Evolutionary conservation across 441 rosid species (phyloP).

Genomic region (Adansonia rubrostipa): DNA sequence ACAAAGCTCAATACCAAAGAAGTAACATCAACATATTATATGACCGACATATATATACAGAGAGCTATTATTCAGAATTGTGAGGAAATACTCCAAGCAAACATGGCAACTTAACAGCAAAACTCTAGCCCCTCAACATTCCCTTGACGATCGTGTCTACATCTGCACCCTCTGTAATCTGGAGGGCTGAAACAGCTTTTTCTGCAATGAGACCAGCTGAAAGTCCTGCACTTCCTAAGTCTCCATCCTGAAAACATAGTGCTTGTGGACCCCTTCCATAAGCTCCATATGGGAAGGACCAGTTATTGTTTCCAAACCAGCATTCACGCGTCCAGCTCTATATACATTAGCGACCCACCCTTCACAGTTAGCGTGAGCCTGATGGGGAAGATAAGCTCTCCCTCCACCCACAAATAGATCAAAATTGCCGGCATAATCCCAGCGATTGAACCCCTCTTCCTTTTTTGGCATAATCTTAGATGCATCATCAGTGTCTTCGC

Average conservation of each 20-base stretch:
- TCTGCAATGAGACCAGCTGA: constrained; percentile 76
- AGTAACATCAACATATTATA: constrained; percentile 27
- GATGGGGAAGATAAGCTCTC: constrained; percentile 43
- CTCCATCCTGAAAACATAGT: constrained; percentile 40
- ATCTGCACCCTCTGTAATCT: constrained; percentile 68
- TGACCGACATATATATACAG: constrained; percentile 38
- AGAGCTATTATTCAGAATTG: constrained; percentile 29
- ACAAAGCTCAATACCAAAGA: constrained; percentile 21
- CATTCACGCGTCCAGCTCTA: constrained; percentile 50
- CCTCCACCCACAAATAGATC: constrained; percentile 52
- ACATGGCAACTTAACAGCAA: constrained; percentile 6
- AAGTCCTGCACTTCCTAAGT: constrained; percentile 53
- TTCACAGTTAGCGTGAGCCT: constrained; percentile 41
- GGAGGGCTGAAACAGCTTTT: constrained; percentile 82
- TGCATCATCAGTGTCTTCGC: constrained; percentile 89
- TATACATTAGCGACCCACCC: constrained; percentile 57
- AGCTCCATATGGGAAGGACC: constrained; percentile 57
- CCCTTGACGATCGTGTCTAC: constrained; percentile 58
- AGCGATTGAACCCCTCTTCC: constrained; percentile 51
- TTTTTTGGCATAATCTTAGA: constrained; percentile 54
- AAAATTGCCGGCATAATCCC: constrained; percentile 49
- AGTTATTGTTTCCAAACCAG: constrained; percentile 48
- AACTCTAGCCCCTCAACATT: constrained; percentile 53
- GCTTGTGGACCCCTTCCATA: constrained; percentile 42
- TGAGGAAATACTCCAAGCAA: constrained; percentile 23